Conservation (phyloP, 1,284 basidiomycete genomes). For the Waitea zeae region DNA sequence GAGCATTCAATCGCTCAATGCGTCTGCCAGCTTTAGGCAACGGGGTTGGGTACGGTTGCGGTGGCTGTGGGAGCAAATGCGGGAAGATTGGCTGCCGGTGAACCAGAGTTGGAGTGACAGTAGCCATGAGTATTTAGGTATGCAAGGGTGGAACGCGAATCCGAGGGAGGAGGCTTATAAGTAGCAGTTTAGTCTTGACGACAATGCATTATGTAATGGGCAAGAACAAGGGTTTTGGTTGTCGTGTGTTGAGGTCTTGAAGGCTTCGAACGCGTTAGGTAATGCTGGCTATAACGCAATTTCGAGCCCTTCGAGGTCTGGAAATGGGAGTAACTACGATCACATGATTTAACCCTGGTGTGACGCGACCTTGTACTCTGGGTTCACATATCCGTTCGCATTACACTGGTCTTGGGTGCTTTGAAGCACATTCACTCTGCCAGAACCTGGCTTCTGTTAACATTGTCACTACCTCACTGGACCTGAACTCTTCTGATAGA, state of each 20-base stretch:
- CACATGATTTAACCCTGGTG: too few species aligned
- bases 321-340: too few species aligned
- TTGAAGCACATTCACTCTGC: too few species aligned
- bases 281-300: too few species aligned
- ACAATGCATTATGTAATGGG: too few species aligned
- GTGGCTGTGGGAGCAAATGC: conserved; percentile 43
- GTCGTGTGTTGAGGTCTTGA: not conserved
- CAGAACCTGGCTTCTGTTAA: not conserved
- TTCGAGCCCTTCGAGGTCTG: too few species aligned
- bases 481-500: not conserved
- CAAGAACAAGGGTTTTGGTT: not conserved
- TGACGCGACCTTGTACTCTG: too few species aligned
- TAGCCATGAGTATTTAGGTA: conserved; percentile 23
- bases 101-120: conserved; percentile 51
- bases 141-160: not conserved
- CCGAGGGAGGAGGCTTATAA: too few species aligned
- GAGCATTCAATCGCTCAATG: conserved; percentile 35
- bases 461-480: not conserved
- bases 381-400: too few species aligned
- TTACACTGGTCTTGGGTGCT: too few species aligned
- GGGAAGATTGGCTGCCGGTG: conserved; percentile 45
- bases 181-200: too few species aligned
- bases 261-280: not conserved
- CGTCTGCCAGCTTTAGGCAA: conserved; percentile 27
- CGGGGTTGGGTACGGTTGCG: conserved; percentile 48